Evolutionary conservation across 345 rosid genomes (phyloP).

Genomic region (Cardamine chenopodiifolia): DNA sequence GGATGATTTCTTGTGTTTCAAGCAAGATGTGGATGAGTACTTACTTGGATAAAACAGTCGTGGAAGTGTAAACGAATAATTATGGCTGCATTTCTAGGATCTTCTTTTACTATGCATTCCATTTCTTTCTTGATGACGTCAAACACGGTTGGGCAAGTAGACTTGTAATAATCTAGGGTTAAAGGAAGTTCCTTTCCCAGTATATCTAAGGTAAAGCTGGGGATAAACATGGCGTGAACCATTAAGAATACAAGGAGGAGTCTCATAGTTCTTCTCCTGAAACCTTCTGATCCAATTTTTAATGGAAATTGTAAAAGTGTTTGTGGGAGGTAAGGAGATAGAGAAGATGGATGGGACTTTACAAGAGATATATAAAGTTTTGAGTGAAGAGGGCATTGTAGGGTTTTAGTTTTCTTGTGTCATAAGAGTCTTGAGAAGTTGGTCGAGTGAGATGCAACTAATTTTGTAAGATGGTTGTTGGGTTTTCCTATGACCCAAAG

Average conservation of each 20-base stretch:
- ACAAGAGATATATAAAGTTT: conserved; percentile 34
- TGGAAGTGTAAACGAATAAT: conserved; percentile 78
- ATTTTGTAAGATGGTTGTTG: conserved; percentile 44
- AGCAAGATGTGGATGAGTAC: not conserved
- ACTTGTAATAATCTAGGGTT: conserved; percentile 67
- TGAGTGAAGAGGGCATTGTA: conserved; percentile 18
- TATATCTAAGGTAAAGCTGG: conserved; percentile 26
- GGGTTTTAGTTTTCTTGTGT: conserved; percentile 39
- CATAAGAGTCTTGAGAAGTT: conserved; percentile 31
- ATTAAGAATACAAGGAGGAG: conserved; percentile 40
- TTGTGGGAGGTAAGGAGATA: conserved; percentile 11
- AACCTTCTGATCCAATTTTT: conserved; percentile 7
- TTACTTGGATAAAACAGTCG: conserved; percentile 90
- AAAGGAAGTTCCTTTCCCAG: conserved; percentile 52
- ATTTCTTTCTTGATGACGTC: conserved; percentile 77
- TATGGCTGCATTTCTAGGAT: conserved; percentile 86
- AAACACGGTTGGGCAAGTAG: conserved; percentile 67
- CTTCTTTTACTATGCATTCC: conserved; percentile 81
- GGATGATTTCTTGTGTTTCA: conserved; percentile 5
- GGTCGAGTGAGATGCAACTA: conserved; percentile 47
- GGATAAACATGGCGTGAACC: conserved; percentile 27
- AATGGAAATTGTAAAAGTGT: not conserved
- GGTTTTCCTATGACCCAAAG: conserved; percentile 34
- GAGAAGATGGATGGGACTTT: conserved; percentile 28
- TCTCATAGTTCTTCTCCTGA: conserved; percentile 28